Conservation (phyloP, 2,329 filamentous ascomycete species). For the Coleophoma crateriformis region DNA sequence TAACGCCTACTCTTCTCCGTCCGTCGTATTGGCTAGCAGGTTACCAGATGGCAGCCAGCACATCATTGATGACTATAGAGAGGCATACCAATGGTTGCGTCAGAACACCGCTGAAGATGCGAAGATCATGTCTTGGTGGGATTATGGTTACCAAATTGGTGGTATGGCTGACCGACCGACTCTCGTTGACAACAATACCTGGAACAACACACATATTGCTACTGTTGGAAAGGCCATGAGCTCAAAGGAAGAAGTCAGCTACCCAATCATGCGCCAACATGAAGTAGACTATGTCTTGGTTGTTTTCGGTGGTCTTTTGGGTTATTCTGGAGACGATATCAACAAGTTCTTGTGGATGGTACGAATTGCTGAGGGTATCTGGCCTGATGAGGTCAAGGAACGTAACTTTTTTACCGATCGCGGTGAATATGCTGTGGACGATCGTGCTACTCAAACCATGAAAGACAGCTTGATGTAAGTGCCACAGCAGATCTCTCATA, state of each 20-base stretch:
- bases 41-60: slow-evolving; percentile 93
- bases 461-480: slow-evolving; percentile 98
- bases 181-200: slow-evolving; percentile 98
- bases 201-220: slow-evolving; percentile 99
- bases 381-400: slow-evolving; percentile 98
- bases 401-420: slow-evolving; percentile 90
- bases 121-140: slow-evolving; percentile 99
- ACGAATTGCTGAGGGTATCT: slow-evolving; percentile 96
- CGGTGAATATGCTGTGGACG: slow-evolving; percentile 93
- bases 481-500: background rate
- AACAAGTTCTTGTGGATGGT: slow-evolving; percentile 99
- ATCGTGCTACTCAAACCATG: slow-evolving; percentile 92
- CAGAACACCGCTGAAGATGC: slow-evolving; percentile 94
- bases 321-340: slow-evolving; percentile 97
- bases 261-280: slow-evolving; percentile 96
- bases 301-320: slow-evolving; percentile 91
- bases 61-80: slow-evolving; percentile 98
- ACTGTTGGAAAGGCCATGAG: slow-evolving; percentile 99
- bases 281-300: slow-evolving; percentile 99
- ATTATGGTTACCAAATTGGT: slow-evolving; percentile 99
- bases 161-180: slow-evolving; percentile 98
- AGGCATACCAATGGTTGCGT: slow-evolving; percentile 98
- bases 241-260: slow-evolving; percentile 94
- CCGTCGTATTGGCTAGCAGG: slow-evolving; percentile 87
- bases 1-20: slow-evolving; percentile 97